A percentile compares a stretch with the other conserved stretches of the same genome.
These are phyloP conservation scores for Melanogaster broomeanus DNA, from an alignment of 768 basidiomycete genomes.

Conservation along the genomic window DNA sequence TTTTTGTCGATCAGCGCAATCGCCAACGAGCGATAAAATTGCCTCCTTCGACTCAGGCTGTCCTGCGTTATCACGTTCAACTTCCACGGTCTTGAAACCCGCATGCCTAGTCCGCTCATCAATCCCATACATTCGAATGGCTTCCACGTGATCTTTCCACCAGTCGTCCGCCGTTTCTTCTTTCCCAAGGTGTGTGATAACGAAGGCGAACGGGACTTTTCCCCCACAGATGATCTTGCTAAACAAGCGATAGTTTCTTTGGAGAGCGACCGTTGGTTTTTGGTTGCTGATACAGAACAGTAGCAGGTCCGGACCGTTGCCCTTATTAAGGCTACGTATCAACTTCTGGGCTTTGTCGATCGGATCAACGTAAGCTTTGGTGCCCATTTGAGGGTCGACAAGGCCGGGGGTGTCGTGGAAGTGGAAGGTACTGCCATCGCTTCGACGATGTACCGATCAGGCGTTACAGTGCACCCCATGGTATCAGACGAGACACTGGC, in stretches of 20 bases:
- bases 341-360: constrained; percentile 28
- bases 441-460: constrained; percentile 22
- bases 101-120: constrained; percentile 26
- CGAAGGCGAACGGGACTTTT: constrained; percentile 30
- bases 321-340: constrained; percentile 29
- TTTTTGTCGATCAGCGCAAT: constrained; percentile 13
- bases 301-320: constrained; percentile 29
- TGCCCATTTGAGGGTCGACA: constrained; percentile 24
- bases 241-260: constrained; percentile 30
- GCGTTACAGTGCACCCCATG: constrained; percentile 35
- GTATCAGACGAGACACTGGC: constrained; percentile 35
- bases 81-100: constrained; percentile 34
- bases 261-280: constrained; percentile 25
- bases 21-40: constrained; percentile 19
- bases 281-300: constrained; percentile 33
- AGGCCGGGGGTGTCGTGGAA: constrained; percentile 38
- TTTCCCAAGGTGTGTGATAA: constrained; percentile 31
- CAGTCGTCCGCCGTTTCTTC: constrained; percentile 32
- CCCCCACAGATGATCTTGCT: constrained; percentile 24
- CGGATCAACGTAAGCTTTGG: constrained; percentile 18
- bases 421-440: constrained; percentile 21
- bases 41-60: constrained; percentile 25
- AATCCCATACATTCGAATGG: constrained; percentile 14
- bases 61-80: constrained; percentile 15
- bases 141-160: constrained; percentile 31